A percentile compares a stretch with the other conserved stretches of the same genome.
Evolutionary conservation across 768 basidiomycete genomes (phyloP).

Genomic region (Pluteus cervinus): DNA sequence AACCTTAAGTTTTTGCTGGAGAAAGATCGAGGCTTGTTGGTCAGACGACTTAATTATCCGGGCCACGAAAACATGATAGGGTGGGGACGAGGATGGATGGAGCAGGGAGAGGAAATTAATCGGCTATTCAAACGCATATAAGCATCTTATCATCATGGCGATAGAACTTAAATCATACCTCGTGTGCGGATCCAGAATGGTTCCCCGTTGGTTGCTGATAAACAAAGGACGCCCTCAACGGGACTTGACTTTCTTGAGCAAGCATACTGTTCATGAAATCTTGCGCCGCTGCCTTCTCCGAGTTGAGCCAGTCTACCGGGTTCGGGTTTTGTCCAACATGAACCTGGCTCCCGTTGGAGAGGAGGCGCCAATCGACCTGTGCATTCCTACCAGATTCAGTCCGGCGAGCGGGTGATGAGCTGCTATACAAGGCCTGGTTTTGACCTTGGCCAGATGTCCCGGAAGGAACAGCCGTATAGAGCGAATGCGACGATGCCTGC

Average conservation of each 20-base stretch:
- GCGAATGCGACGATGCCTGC: no score
- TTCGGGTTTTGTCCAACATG: conserved; percentile 19
- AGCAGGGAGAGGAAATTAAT: conserved; percentile 86
- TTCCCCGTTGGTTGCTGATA: conserved; percentile 22
- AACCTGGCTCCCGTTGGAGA: conserved; percentile 23
- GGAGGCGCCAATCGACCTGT: conserved; percentile 33
- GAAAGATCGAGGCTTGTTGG: conserved; percentile 85
- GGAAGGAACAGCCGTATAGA: no score
- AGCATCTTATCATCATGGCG: conserved; percentile 11
- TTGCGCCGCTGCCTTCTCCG: conserved; percentile 24
- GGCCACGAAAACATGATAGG: conserved; percentile 74
- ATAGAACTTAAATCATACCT: conserved; percentile 36
- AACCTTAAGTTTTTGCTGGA: conserved; percentile 87
- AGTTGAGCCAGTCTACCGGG: conserved; percentile 39
- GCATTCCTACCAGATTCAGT: conserved; percentile 19
- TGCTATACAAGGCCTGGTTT: conserved; percentile 18
- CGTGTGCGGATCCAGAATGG: conserved; percentile 30
- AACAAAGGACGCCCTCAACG: conserved; percentile 21
- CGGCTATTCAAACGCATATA: conserved; percentile 42
- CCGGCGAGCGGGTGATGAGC: conserved; percentile 21
- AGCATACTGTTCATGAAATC: conserved; percentile 25
- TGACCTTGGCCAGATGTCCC: conserved; percentile 1
- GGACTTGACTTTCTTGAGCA: conserved; percentile 21
- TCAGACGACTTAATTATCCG: conserved; percentile 88
- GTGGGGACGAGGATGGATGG: conserved; percentile 80